phyloP scores from a whole-genome alignment of 352 stramenopile species.

The Pythium myriotylum region DNA sequence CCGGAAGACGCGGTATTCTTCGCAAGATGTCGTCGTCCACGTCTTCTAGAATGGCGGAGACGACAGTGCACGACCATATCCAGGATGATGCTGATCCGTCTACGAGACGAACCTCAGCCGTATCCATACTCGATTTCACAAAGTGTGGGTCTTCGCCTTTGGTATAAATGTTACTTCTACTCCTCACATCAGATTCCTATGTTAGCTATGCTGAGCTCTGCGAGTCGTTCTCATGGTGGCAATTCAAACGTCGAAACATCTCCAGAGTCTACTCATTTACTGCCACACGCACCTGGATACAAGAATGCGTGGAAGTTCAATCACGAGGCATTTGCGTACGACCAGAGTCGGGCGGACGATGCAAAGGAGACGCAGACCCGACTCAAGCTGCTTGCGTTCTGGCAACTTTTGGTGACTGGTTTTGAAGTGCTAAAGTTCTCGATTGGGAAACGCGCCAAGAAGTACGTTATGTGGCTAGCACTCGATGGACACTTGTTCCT shows the following conservation, averaged over 20 bases:
- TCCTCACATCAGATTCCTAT: too few relatives aligned
- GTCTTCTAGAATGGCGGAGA: conserved; percentile 13
- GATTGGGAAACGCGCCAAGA: conserved; percentile 47
- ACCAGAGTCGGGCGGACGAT: conserved; percentile 26
- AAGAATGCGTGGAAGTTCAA: conserved; percentile 22
- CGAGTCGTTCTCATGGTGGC: conserved; percentile 11
- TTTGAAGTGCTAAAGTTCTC: conserved; percentile 61
- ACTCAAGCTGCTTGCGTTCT: conserved; percentile 54
- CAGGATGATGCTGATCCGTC: conserved; percentile 1
- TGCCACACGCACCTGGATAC: conserved; percentile 31
- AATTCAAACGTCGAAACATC: conserved; percentile 4
- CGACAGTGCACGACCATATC: conserved; percentile 1
- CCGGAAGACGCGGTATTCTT: not conserved
- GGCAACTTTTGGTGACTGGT: conserved; percentile 55
- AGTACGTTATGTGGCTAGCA: conserved; percentile 51
- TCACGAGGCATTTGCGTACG: conserved; percentile 32
- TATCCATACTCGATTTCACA: conserved; percentile 27
- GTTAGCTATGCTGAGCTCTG: conserved; percentile 10
- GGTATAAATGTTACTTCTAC: too few relatives aligned
- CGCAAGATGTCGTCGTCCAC: conserved; percentile 25
- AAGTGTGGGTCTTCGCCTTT: conserved; percentile 13
- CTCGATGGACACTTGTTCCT: conserved; percentile 50
- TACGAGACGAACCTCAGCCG: conserved; percentile 3
- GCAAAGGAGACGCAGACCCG: conserved; percentile 35
- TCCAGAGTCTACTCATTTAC: conserved; percentile 36